Conservation (phyloP, 2,329 filamentous ascomycete genomes). For the Neonectria punicea region DNA sequence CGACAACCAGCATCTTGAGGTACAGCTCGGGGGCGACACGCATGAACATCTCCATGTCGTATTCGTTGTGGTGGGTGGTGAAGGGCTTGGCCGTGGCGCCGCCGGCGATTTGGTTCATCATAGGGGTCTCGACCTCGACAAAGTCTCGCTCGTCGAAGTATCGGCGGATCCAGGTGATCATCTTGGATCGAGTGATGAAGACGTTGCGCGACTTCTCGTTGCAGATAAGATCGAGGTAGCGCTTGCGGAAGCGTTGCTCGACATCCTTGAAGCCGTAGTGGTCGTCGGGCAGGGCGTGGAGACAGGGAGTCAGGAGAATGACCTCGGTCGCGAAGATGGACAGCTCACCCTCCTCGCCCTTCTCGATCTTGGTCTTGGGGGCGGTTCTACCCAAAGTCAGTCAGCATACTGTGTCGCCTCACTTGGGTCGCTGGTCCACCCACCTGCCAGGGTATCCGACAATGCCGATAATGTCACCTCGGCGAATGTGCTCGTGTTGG, state of each 20-base stretch:
- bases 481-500: conserved; percentile 88
- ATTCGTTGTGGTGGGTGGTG: conserved; percentile 94
- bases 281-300: conserved; percentile 81
- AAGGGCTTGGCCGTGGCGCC: conserved; percentile 96
- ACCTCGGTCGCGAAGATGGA: conserved; percentile 93
- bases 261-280: conserved; percentile 96
- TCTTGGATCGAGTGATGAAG: conserved; percentile 86
- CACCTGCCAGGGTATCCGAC: conserved; percentile 44
- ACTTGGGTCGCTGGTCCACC: conserved; percentile 14
- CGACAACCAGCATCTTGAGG: conserved; percentile 95
- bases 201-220: conserved; percentile 87
- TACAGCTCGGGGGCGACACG: conserved; percentile 95
- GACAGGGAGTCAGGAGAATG: conserved; percentile 85
- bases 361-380: conserved; percentile 87
- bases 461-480: conserved; percentile 89
- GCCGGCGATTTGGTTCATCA: conserved; percentile 96
- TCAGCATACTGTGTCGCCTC: neutral
- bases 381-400: conserved; percentile 68
- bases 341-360: conserved; percentile 80
- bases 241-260: conserved; percentile 91
- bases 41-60: conserved; percentile 94
- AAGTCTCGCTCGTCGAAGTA: conserved; percentile 92
- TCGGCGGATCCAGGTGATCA: conserved; percentile 86
- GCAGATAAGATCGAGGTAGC: conserved; percentile 97
- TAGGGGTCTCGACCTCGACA: conserved; percentile 94